Conservation (phyloP, 441 rosid species). For the Capsella rubella region DNA sequence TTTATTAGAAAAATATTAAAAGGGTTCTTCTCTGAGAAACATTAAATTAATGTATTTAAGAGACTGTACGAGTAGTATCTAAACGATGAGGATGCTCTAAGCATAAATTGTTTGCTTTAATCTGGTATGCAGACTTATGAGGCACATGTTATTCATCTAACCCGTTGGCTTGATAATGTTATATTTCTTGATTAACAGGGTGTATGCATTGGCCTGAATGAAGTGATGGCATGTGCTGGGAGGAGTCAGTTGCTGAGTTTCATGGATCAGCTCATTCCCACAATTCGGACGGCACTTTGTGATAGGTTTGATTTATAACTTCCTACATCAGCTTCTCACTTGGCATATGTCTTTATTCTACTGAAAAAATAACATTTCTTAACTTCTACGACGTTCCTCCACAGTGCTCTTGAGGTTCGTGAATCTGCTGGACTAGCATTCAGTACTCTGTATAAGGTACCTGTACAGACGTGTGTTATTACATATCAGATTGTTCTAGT, state of each 20-base stretch:
- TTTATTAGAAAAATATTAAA: too few relatives aligned
- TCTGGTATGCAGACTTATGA: constrained; percentile 20
- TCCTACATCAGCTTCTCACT: constrained; percentile 29
- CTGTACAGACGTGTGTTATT: constrained; percentile 29
- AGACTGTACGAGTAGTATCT: too few relatives aligned
- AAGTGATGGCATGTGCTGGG: constrained; percentile 99
- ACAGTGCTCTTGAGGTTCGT: constrained; percentile 91
- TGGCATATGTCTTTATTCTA: constrained; percentile 24
- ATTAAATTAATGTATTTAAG: too few relatives aligned
- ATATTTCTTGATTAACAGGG: constrained; percentile 61
- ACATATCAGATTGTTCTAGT: constrained; percentile 24
- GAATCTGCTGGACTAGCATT: constrained; percentile 99
- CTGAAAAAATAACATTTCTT: constrained; percentile 19
- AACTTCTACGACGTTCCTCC: constrained; percentile 25
- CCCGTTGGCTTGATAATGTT: constrained; percentile 23
- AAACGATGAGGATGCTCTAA: neutral
- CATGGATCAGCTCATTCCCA: constrained; percentile 96
- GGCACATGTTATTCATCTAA: constrained; percentile 7
- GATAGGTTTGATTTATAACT: constrained; percentile 68
- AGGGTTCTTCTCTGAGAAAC: too few relatives aligned
- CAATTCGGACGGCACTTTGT: constrained; percentile 97
- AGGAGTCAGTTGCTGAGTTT: constrained; percentile 91
- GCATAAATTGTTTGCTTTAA: constrained; percentile 10
- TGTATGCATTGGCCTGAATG: constrained; percentile 98
- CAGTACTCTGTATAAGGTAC: constrained; percentile 98